Conservation (phyloP, 306 rosid genomes). For the Cucurbita maxima region DNA sequence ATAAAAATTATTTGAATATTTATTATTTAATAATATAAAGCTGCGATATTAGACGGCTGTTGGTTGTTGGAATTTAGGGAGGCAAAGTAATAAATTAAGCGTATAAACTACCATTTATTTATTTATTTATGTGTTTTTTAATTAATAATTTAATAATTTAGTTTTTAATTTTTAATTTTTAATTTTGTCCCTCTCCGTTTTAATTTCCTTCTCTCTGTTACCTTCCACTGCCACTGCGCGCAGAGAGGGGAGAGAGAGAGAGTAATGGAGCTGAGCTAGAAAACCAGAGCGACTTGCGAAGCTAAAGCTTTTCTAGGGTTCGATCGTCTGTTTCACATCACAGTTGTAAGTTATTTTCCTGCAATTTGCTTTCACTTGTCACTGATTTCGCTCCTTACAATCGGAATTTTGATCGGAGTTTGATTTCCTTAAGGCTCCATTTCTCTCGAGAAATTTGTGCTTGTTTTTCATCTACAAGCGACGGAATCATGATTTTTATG, state of each 20-base stretch:
- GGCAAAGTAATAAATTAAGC: background rate
- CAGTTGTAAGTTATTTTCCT: background rate
- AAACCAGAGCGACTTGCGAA: slow-evolving; percentile 18
- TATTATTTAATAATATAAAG: background rate
- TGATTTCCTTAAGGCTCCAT: background rate
- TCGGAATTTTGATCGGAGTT: background rate
- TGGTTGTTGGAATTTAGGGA: background rate
- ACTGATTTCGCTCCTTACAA: background rate
- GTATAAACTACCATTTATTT: background rate
- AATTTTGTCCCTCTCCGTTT: background rate
- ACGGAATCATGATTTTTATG: background rate
- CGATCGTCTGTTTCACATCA: background rate
- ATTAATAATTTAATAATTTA: background rate
- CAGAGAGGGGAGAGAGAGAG: slow-evolving; percentile 12
- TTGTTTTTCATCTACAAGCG: background rate
- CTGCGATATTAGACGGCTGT: background rate
- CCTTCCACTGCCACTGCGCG: slow-evolving; percentile 27
- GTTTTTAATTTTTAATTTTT: background rate
- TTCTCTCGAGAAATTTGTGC: background rate
- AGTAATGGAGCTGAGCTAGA: slow-evolving; percentile 23
- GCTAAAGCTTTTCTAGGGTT: background rate
- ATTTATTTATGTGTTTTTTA: background rate
- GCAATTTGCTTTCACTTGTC: background rate
- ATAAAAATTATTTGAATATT: no score
- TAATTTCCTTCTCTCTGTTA: slow-evolving; percentile 15